Evolutionary conservation across 1,284 basidiomycete genomes (phyloP), one percentile per base, ranked within the genome.

Genomic region (Fomitopsis betulina): DNA sequence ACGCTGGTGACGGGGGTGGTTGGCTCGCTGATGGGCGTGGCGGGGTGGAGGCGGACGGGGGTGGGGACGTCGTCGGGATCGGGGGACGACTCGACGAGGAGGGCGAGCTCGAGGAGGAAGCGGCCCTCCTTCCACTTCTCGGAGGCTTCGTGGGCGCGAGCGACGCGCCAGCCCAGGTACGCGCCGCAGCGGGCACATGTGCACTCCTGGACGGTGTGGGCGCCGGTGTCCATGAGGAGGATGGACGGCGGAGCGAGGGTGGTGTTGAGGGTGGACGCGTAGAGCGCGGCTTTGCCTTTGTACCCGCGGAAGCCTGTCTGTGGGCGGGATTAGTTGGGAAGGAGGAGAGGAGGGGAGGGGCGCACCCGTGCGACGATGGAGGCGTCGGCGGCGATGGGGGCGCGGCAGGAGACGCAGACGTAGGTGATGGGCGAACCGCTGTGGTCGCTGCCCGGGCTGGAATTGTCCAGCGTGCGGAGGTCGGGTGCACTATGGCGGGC

Each of bases 41-140:
- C 15, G 30, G 47, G 47, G 32, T 50, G 47, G 27, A 50, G 47
- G 30, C 47, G 47, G 13, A 50, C 47, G 32, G 47, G 47, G 30
- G 47, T 50, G 25, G 32, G 47, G 32, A 21, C 5, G 12, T 53
- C 51, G 23, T 32, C 33, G 17, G 35, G 19, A 5, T 37, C 51
- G 35, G 23, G 9, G 33, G 49, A 17, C 5, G n/a, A 21, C 57
- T 67, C 65, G 19, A 58, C 58, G 23, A 78, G 69, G 54, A 74
- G 71, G 50, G 80, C 81, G 23, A 85, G 75, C 69, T 87, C 85
- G 32, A 87, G 75, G 38, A 86, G 71, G 65, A 71, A 82, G 54
- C 76, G 69, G 9, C 81, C 80, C 64, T 85, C 83, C 69, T 87
- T 87, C 85, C 85, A 87, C 49, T 75, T 74, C 70, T 87, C 85